These are phyloP conservation scores for Takashimella tepidaria DNA, from an alignment of 1,284 basidiomycete genomes.

Conservation along the genomic window DNA sequence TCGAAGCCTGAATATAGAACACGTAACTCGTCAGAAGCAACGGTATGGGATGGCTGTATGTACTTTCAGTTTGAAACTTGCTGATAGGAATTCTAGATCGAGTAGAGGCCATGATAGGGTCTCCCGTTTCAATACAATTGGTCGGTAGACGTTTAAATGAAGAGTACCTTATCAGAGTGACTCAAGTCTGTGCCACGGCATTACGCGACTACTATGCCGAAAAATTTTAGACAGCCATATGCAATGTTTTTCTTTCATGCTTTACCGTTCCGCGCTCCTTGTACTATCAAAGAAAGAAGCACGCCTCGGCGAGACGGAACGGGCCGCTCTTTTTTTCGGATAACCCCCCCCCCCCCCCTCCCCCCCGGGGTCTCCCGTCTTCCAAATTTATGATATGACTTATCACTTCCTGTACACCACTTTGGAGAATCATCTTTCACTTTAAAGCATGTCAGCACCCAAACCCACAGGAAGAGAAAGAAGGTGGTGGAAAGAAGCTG, in stretches of 20 bases:
- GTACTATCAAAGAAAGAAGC: too few relatives aligned
- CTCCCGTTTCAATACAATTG: not conserved
- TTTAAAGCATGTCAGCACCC: not conserved
- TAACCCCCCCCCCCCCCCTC: too few relatives aligned
- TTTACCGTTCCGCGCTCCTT: too few relatives aligned
- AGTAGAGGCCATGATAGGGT: not conserved
- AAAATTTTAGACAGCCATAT: too few relatives aligned
- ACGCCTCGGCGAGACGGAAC: too few relatives aligned
- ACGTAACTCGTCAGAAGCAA: not conserved
- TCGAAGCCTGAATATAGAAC: not conserved
- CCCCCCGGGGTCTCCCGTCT: too few relatives aligned
- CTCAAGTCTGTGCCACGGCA: not conserved
- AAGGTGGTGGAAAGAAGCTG: slow-evolving; percentile 12
- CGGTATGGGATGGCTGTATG: not conserved
- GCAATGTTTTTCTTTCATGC: too few relatives aligned
- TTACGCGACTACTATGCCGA: not conserved
- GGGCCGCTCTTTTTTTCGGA: too few relatives aligned
- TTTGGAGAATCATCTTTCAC: too few relatives aligned
- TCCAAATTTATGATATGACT: too few relatives aligned
- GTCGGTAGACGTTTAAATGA: not conserved
- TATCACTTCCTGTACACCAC: too few relatives aligned
- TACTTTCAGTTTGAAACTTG: not conserved
- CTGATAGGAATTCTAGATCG: not conserved
- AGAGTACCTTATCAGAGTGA: not conserved
- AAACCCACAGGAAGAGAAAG: not conserved